phyloP scores from a whole-genome alignment of 177 flowering plant species.

The Vitis hybrid region DNA sequence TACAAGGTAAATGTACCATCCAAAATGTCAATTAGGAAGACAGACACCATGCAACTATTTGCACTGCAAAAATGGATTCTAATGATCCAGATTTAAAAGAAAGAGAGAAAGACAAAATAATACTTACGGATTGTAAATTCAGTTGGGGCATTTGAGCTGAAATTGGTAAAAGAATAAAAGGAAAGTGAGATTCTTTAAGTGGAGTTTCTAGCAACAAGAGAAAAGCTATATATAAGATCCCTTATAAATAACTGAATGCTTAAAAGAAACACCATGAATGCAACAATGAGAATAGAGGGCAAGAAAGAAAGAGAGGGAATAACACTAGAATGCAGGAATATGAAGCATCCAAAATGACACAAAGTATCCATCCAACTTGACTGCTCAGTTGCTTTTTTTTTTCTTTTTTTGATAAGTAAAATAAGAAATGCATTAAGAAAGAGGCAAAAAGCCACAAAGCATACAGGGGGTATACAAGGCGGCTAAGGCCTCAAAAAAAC shows the following conservation, averaged over 20 bases:
- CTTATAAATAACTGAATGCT: neutral
- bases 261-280: too few relatives aligned
- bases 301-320: too few relatives aligned
- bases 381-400: too few relatives aligned
- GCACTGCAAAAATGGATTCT: constrained; percentile 2
- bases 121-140: constrained; percentile 84
- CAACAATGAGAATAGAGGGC: too few relatives aligned
- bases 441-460: too few relatives aligned
- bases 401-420: too few relatives aligned
- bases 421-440: too few relatives aligned
- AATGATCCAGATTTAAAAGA: neutral
- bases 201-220: neutral
- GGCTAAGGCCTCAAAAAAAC: too few relatives aligned
- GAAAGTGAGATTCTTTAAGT: constrained; percentile 2
- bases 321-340: neutral
- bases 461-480: too few relatives aligned
- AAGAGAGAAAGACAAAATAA: neutral
- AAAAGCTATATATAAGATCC: neutral
- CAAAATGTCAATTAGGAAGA: neutral
- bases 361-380: neutral
- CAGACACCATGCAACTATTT: neutral
- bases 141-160: constrained; percentile 51
- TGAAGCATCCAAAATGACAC: neutral
- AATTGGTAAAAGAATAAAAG: constrained; percentile 14
- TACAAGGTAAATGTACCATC: neutral